phyloP scores from a whole-genome alignment of 345 rosid species.

The Lepidium didymum region DNA sequence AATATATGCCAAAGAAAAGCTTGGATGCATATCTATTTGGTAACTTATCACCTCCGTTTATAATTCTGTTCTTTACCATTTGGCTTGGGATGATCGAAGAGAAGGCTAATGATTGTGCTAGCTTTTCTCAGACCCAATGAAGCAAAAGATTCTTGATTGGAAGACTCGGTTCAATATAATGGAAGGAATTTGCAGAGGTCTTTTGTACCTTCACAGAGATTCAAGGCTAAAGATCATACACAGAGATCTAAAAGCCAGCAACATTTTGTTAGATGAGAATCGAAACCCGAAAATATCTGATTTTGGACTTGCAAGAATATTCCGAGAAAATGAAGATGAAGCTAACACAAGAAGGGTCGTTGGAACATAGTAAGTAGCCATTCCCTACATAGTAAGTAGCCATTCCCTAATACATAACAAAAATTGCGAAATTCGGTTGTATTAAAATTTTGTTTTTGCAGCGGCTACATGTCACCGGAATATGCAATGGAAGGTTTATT shows the following conservation, averaged over 20 bases:
- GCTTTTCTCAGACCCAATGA: slow-evolving; percentile 19
- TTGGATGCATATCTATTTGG: slow-evolving; percentile 39
- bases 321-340: slow-evolving; percentile 31
- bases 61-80: neutral
- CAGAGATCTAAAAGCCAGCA: slow-evolving; percentile 44
- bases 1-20: slow-evolving; percentile 40
- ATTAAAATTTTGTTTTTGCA: neutral
- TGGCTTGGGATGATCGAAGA: neutral
- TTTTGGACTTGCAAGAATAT: slow-evolving; percentile 44
- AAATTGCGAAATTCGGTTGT: neutral
- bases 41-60: slow-evolving; percentile 12
- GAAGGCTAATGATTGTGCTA: neutral
- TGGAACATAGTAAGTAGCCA: slow-evolving; percentile 41
- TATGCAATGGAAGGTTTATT: too few species aligned
- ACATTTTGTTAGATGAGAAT: slow-evolving; percentile 45
- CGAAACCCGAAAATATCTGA: slow-evolving; percentile 42
- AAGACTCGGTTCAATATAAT: slow-evolving; percentile 34
- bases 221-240: slow-evolving; percentile 46
- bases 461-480: too few species aligned
- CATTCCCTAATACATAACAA: neutral
- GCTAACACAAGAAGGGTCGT: slow-evolving; percentile 40
- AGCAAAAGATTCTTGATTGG: slow-evolving; percentile 32
- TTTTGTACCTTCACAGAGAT: slow-evolving; percentile 43
- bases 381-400: too few species aligned
- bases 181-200: slow-evolving; percentile 45